Percentiles rank a stretch among this genome's conserved stretches.
phyloP scores from a whole-genome alignment of 306 rosid species.

The Citrullus amarus region DNA sequence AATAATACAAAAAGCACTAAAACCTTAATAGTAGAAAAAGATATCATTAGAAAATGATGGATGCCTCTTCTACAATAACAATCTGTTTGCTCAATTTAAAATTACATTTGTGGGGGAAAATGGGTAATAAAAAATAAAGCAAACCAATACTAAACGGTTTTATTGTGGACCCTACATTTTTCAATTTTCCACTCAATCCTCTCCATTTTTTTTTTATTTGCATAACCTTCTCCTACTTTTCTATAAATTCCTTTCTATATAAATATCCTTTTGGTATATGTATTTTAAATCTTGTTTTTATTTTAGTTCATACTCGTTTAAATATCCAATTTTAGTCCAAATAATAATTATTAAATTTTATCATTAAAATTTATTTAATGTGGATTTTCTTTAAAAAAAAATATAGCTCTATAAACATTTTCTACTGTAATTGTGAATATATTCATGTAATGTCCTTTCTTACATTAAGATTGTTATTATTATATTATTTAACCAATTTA shows the following conservation, averaged over 20 bases:
- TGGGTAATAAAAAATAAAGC: background rate
- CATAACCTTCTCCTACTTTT: background rate
- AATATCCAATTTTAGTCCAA: no score
- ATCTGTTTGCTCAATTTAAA: background rate
- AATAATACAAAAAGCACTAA: background rate
- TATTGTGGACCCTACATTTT: background rate
- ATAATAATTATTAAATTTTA: no score
- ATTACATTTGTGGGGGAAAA: background rate
- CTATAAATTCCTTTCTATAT: background rate
- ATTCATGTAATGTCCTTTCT: no score
- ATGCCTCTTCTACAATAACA: background rate
- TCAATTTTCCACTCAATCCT: background rate
- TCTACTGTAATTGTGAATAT: no score
- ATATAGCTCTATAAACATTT: no score
- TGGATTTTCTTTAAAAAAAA: no score
- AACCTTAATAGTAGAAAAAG: constrained; percentile 3
- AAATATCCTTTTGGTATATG: no score
- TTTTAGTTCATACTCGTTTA: no score
- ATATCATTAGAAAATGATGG: background rate
- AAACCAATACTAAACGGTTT: background rate
- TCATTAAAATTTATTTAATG: no score
- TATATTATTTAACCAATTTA: no score
- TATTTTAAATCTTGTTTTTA: no score
- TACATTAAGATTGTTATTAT: no score
- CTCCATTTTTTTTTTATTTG: background rate